Evolutionary conservation across 495 filamentous ascomycete species (phyloP).

Genomic region (Trypethelium eluteriae): DNA sequence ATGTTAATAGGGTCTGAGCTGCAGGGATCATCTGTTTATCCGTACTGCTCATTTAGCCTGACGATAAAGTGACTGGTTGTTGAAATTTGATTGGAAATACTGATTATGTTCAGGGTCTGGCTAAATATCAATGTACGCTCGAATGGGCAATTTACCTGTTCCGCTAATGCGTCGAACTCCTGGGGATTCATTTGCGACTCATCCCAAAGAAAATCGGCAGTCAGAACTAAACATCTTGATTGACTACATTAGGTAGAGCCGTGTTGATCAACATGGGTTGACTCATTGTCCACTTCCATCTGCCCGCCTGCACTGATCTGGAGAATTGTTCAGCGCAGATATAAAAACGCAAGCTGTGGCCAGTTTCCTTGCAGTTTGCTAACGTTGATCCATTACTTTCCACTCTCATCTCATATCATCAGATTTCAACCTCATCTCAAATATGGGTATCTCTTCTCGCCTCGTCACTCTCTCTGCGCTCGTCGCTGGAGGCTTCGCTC

Average conservation of each 20-base stretch:
- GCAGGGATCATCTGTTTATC: background rate
- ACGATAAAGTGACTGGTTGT: background rate
- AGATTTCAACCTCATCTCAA: background rate
- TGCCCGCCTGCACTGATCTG: background rate
- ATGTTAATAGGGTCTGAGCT: background rate
- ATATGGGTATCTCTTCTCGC: conserved; percentile 11
- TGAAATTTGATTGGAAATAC: background rate
- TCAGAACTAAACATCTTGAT: background rate
- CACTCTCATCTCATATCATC: background rate
- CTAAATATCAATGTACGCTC: background rate
- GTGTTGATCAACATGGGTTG: background rate
- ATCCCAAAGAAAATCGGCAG: background rate
- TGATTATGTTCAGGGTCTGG: background rate
- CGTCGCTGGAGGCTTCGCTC: conserved; percentile 1
- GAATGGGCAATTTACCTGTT: background rate
- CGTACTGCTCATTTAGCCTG: conserved; percentile 8
- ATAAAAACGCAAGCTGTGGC: background rate
- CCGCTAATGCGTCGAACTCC: background rate
- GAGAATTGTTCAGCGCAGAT: background rate
- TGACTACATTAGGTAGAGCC: background rate
- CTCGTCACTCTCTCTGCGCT: background rate
- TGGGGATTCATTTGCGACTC: background rate
- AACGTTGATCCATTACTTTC: background rate
- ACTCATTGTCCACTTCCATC: conserved; percentile 6
- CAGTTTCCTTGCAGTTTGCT: background rate